Evolutionary conservation across 169 alveolate species (phyloP), one percentile per base, ranked within the genome.

Genomic region (Eimeria sp.): DNA sequence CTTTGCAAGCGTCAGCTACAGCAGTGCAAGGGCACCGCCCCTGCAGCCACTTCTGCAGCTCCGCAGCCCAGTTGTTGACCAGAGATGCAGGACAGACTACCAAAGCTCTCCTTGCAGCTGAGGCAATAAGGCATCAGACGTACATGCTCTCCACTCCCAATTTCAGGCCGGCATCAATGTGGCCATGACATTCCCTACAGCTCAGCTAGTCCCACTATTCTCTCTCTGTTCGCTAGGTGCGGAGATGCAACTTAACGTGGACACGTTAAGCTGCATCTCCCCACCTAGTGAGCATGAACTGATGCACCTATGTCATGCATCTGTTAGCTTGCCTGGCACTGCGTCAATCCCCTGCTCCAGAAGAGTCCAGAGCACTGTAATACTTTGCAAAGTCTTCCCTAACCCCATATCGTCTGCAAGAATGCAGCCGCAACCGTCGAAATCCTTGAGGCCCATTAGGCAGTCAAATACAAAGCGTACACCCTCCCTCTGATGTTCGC

Each of bases 331-430:
- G 82, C 95, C 95, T 46, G 95, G 95, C n/a, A 60, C 72, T 9
- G 87, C 97, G 95, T 97, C 97, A 33, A 97, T 90, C 25, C 99
- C 99, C 72, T 98, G 99, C 25, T 97, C 98, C 66, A 98, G 97
- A 49, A 98, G 97, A 30, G 99, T 98, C 98, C 99, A 98, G 90
- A 98, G 97, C 23, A 98, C 97, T 8, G 99, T 97, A 43, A 98
- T 98, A 49, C 99, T 98, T 89, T 98, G 99, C 62, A 98, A 95
- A 4, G 99, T 98, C 91, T 98, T 98, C 10, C 99, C 99, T 37
- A 98, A 97, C n/a, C 99, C 99, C 99, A 98, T 98, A 94, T 98
- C 99, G 89, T 98, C 99, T 18, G 99, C 99, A 52, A 98, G 97
- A 52, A 98, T 98, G 85, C 99, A 98, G 25, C 99, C 99, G 88